phyloP scores from a whole-genome alignment of 768 basidiomycete species.

The Panellus pusillus region DNA sequence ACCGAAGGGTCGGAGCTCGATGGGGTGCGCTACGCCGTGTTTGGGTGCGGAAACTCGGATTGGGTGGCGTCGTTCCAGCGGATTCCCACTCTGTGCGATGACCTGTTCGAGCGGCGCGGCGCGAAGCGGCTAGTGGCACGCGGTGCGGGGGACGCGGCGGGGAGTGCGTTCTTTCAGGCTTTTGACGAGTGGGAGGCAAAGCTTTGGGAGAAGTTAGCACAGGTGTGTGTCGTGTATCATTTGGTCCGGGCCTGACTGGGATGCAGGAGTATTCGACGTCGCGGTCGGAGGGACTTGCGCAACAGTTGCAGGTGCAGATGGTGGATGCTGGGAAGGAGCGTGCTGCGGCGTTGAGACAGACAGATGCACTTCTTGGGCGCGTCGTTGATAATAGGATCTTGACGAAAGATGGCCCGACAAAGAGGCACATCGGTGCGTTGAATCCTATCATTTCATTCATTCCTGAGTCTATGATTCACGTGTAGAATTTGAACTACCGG shows the following conservation, averaged over 20 bases:
- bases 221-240: conserved; percentile 24
- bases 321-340: conserved; percentile 34
- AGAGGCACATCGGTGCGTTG: conserved; percentile 41
- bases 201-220: conserved; percentile 36
- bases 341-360: conserved; percentile 35
- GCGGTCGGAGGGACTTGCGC: conserved; percentile 12
- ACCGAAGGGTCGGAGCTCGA: conserved; percentile 28
- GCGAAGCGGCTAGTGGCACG: conserved; percentile 36
- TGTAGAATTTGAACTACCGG: conserved; percentile 41
- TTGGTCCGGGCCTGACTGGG: background rate
- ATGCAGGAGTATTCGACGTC: conserved; percentile 33
- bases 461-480: background rate
- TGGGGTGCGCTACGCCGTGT: conserved; percentile 42
- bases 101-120: conserved; percentile 33
- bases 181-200: conserved; percentile 44
- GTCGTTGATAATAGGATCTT: conserved; percentile 41
- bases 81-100: conserved; percentile 43
- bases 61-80: conserved; percentile 49
- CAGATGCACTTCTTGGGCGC: conserved; percentile 37
- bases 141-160: conserved; percentile 44
- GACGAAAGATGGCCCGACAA: conserved; percentile 38
- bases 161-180: conserved; percentile 40
- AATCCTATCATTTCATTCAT: background rate
- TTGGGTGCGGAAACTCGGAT: conserved; percentile 52
- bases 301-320: conserved; percentile 30